phyloP scores from a whole-genome alignment of 345 rosid genomes.

The Balakata baccata region DNA sequence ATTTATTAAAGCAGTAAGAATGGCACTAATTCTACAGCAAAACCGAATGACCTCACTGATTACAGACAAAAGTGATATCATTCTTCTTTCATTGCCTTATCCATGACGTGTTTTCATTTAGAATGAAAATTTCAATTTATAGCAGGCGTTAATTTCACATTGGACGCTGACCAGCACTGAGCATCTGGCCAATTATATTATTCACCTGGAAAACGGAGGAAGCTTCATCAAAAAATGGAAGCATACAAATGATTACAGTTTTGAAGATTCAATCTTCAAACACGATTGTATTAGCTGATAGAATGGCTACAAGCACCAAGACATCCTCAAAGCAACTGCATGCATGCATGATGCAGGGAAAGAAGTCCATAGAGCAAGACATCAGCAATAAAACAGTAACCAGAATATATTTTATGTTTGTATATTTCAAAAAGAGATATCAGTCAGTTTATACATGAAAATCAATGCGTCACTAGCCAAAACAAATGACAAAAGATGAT shows the following conservation, averaged over 20 bases:
- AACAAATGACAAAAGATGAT: too few species aligned
- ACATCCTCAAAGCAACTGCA: not conserved
- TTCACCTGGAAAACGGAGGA: constrained; percentile 55
- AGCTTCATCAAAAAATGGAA: not conserved
- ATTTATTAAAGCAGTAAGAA: not conserved
- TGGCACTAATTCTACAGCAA: not conserved
- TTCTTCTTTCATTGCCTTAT: not conserved
- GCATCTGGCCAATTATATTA: constrained; percentile 78
- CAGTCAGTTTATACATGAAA: too few species aligned
- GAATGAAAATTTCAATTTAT: not conserved
- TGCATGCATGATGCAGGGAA: not conserved
- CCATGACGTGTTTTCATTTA: not conserved
- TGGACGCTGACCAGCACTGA: constrained; percentile 64
- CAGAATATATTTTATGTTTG: too few species aligned
- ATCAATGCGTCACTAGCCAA: too few species aligned
- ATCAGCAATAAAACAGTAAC: not conserved
- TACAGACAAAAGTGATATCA: not conserved
- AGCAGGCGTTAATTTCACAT: constrained; percentile 31
- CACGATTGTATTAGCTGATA: not conserved
- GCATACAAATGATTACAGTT: not conserved
- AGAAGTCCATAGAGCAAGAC: not conserved
- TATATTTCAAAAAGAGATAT: too few species aligned
- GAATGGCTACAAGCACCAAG: not conserved
- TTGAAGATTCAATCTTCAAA: not conserved
- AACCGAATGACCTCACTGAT: not conserved